phyloP scores from a whole-genome alignment of 2,329 filamentous ascomycete species.

The Paramyrothecium roridum region DNA sequence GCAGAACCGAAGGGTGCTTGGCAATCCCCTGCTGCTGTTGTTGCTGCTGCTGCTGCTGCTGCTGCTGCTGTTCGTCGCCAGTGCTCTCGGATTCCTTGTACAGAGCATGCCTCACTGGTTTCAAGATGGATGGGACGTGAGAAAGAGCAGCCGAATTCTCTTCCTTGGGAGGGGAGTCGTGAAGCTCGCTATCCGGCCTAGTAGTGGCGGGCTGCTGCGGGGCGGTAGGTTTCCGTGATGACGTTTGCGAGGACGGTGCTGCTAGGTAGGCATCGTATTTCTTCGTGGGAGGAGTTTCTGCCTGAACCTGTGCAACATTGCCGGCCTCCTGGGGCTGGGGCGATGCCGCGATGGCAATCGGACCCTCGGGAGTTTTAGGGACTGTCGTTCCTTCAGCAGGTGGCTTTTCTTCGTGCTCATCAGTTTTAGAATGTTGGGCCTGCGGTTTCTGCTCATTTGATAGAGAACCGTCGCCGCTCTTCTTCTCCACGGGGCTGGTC shows the following conservation, averaged over 20 bases:
- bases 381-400: too few relatives aligned
- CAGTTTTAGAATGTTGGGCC: background rate
- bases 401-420: background rate
- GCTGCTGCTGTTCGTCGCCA: background rate
- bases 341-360: too few relatives aligned
- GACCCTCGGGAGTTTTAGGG: too few relatives aligned
- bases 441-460: slow-evolving; percentile 1
- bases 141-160: background rate
- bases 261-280: too few relatives aligned
- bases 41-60: background rate
- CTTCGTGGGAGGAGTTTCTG: too few relatives aligned
- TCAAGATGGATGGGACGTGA: slow-evolving; percentile 7
- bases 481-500: slow-evolving; percentile 22
- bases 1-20: slow-evolving; percentile 11
- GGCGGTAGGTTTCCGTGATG: too few relatives aligned
- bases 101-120: slow-evolving; percentile 3
- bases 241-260: too few relatives aligned
- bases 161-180: background rate
- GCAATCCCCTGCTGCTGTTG: background rate
- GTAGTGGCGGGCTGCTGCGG: background rate
- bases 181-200: background rate
- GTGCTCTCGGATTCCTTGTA: background rate
- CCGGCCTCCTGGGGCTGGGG: too few relatives aligned
- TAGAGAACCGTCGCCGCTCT: slow-evolving; percentile 9
- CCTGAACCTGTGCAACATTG: too few relatives aligned